Evolutionary conservation across 768 basidiomycete genomes (phyloP).

Genomic region (Russula virescens): DNA sequence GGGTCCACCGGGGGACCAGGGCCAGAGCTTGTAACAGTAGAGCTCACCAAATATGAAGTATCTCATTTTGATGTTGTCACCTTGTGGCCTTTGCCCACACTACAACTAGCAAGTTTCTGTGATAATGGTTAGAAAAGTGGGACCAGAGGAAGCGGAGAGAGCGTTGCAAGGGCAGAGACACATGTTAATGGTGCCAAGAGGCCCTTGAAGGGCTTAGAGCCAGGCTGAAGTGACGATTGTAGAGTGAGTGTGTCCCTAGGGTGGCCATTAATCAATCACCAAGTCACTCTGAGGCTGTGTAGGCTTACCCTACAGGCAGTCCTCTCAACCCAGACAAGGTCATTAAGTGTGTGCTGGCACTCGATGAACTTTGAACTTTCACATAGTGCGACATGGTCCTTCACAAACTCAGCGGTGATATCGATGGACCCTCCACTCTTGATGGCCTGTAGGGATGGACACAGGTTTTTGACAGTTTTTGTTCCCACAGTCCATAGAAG

Average conservation of each 20-base stretch:
- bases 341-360: slow-evolving; percentile 48
- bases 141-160: slow-evolving; percentile 49
- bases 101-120: too few relatives aligned
- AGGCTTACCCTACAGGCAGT: slow-evolving; percentile 50
- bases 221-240: slow-evolving; percentile 39
- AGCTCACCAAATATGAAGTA: too few relatives aligned
- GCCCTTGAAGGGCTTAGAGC: slow-evolving; percentile 39
- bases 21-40: too few relatives aligned
- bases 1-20: too few relatives aligned
- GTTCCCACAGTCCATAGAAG: too few relatives aligned
- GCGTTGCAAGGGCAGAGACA: slow-evolving; percentile 34
- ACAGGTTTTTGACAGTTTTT: too few relatives aligned
- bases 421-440: slow-evolving; percentile 46
- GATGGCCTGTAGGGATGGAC: too few relatives aligned
- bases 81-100: too few relatives aligned
- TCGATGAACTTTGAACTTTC: slow-evolving; percentile 46
- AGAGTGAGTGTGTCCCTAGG: slow-evolving; percentile 37
- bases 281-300: not conserved
- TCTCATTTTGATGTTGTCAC: too few relatives aligned
- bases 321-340: slow-evolving; percentile 85
- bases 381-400: slow-evolving; percentile 74
- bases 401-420: slow-evolving; percentile 69
- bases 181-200: slow-evolving; percentile 35
- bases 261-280: slow-evolving; percentile 11
- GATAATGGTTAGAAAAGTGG: slow-evolving; percentile 29